These are phyloP conservation scores for Podospora tetraspora DNA, from an alignment of 495 filamentous ascomycete genomes.

Conservation along the genomic window DNA sequence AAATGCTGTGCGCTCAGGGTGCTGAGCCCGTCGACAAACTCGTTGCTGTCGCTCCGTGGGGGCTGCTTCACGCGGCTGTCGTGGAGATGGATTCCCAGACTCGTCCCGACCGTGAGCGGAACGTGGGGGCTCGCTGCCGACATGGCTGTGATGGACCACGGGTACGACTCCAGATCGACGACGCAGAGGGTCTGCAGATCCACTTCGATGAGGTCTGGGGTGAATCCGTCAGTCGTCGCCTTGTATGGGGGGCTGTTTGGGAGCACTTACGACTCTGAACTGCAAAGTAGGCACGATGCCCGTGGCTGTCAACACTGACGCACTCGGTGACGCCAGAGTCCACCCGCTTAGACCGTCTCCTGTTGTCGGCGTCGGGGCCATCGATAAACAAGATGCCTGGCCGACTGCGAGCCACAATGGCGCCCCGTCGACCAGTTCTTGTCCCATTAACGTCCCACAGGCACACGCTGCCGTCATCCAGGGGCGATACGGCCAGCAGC, in stretches of 20 bases:
- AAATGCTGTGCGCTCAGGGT: constrained; percentile 30
- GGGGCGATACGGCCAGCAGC: constrained; percentile 64
- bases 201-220: constrained; percentile 64
- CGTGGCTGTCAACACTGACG: constrained; percentile 69
- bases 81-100: constrained; percentile 74
- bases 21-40: constrained; percentile 33
- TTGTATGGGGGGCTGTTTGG: too few species aligned
- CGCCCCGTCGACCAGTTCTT: constrained; percentile 51
- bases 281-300: constrained; percentile 71
- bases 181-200: constrained; percentile 74
- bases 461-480: constrained; percentile 81
- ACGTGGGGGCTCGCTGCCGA: constrained; percentile 67
- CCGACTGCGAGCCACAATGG: constrained; percentile 57
- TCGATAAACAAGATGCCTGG: constrained; percentile 57
- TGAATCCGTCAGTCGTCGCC: constrained; percentile 19
- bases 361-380: constrained; percentile 41
- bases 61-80: constrained; percentile 55
- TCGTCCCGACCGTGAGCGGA: constrained; percentile 83
- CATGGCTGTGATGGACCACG: constrained; percentile 77
- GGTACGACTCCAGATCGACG: constrained; percentile 66
- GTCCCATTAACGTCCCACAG: constrained; percentile 75
- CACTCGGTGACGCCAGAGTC: constrained; percentile 74
- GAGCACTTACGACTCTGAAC: constrained; percentile 56
- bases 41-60: constrained; percentile 19
- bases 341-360: constrained; percentile 41